phyloP scores from a whole-genome alignment of 2,329 filamentous ascomycete genomes.

The Ophiocordyceps sinensis region DNA sequence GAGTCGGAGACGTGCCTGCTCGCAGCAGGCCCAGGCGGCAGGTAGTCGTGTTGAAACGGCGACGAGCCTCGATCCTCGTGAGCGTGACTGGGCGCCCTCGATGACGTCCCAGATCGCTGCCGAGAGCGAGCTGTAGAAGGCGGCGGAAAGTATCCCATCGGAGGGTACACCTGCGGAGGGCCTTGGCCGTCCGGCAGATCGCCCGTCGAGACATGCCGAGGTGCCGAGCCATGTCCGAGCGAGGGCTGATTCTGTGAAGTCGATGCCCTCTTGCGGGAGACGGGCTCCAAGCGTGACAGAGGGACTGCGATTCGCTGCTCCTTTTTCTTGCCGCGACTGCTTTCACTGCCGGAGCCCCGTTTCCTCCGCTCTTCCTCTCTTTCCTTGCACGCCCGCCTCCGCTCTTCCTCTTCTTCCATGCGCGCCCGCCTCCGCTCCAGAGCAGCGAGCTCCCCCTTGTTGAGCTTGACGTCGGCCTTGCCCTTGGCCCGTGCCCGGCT shows the following conservation, averaged over 20 bases:
- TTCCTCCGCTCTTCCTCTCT: conserved; percentile 48
- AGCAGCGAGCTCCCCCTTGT: conserved; percentile 65
- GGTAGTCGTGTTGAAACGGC: conserved; percentile 31
- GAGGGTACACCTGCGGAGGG: conserved; percentile 23
- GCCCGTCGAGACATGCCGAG: conserved; percentile 23
- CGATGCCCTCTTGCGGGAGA: conserved; percentile 21
- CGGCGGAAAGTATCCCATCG: conserved; percentile 37
- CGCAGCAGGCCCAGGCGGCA: conserved; percentile 16
- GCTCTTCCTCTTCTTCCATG: conserved; percentile 42
- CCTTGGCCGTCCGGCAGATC: conserved; percentile 21
- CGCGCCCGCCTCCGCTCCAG: conserved; percentile 55
- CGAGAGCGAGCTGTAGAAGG: conserved; percentile 26
- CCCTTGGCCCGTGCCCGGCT: conserved; percentile 62
- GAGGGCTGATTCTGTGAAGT: conserved; percentile 14
- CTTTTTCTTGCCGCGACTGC: conserved; percentile 22
- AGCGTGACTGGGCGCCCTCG: conserved; percentile 18
- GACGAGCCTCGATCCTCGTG: conserved; percentile 22
- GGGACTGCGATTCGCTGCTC: conserved; percentile 38
- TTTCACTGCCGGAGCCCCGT: conserved; percentile 23
- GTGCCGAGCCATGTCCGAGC: conserved; percentile 8
- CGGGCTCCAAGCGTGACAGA: conserved; percentile 33
- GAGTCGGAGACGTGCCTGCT: conserved; percentile 32
- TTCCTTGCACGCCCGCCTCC: conserved; percentile 45
- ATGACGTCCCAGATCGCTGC: conserved; percentile 26
- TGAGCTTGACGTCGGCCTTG: conserved; percentile 66